Evolutionary conservation across 441 rosid genomes (phyloP).

Genomic region (Erodium texanum): DNA sequence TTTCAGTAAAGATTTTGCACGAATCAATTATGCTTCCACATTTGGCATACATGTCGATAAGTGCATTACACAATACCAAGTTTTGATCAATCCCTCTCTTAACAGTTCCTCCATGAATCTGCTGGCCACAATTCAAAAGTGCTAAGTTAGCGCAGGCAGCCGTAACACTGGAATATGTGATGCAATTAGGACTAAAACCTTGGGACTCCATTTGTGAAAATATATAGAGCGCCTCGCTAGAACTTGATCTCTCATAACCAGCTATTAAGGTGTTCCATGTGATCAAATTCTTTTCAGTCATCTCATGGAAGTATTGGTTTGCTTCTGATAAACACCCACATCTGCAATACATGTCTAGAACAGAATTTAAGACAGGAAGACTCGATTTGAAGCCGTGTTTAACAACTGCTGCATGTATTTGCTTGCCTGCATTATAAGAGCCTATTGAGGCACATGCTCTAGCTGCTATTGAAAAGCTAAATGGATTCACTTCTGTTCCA

Average conservation of each 20-base stretch:
- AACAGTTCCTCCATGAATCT: slow-evolving; percentile 64
- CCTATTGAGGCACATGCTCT: slow-evolving; percentile 75
- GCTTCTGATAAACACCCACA: slow-evolving; percentile 58
- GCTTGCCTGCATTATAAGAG: slow-evolving; percentile 45
- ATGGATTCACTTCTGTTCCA: slow-evolving; percentile 49
- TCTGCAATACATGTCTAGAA: slow-evolving; percentile 82
- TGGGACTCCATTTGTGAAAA: slow-evolving; percentile 53
- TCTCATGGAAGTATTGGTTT: slow-evolving; percentile 51
- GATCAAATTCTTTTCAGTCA: slow-evolving; percentile 58
- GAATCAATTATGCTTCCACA: slow-evolving; percentile 68
- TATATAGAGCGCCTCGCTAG: slow-evolving; percentile 46
- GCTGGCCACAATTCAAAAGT: slow-evolving; percentile 59
- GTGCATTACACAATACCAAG: slow-evolving; percentile 57
- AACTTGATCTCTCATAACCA: slow-evolving; percentile 56
- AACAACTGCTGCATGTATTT: slow-evolving; percentile 47
- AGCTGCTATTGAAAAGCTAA: slow-evolving; percentile 67
- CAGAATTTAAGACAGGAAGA: slow-evolving; percentile 78
- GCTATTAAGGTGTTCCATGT: slow-evolving; percentile 83
- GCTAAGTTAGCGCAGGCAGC: slow-evolving; percentile 81
- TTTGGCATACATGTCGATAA: slow-evolving; percentile 89
- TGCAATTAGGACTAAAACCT: slow-evolving; percentile 64
- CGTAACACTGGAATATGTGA: slow-evolving; percentile 61
- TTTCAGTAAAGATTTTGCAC: slow-evolving; percentile 41
- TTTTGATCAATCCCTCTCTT: slow-evolving; percentile 50
- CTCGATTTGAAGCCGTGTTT: slow-evolving; percentile 59